Evolutionary conservation across 2,329 filamentous ascomycete species (phyloP).

Genomic region (Aspergillus sp.): DNA sequence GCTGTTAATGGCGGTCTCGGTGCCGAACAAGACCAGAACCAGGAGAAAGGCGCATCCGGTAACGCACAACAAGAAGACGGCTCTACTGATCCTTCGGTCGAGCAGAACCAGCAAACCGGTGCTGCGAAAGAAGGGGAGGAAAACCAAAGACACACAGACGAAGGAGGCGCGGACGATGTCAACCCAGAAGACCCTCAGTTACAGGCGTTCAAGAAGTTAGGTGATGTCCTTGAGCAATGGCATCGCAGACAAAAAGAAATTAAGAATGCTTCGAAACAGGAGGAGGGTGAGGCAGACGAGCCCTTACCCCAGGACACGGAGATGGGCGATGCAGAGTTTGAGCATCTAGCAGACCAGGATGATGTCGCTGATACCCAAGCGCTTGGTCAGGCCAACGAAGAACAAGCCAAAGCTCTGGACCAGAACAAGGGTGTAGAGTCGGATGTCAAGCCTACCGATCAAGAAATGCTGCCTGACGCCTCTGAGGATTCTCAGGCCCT

Average conservation of each 20-base stretch:
- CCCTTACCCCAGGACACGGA: conserved; percentile 64
- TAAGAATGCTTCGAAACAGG: conserved; percentile 56
- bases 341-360: conserved; percentile 85
- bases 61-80: conserved; percentile 44
- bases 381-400: conserved; percentile 81
- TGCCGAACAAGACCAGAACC: conserved; percentile 41
- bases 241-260: conserved; percentile 87
- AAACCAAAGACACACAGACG: conserved; percentile 35
- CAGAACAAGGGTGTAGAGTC: conserved; percentile 83
- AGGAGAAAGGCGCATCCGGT: conserved; percentile 48
- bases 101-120: conserved; percentile 46
- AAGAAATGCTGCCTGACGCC: conserved; percentile 57
- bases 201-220: conserved; percentile 89
- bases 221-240: conserved; percentile 89
- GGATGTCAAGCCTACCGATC: conserved; percentile 56
- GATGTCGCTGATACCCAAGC: conserved; percentile 84
- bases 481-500: conserved; percentile 39
- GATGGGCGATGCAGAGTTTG: conserved; percentile 79
- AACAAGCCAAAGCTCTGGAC: conserved; percentile 82
- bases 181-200: conserved; percentile 44
- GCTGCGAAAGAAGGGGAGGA: conserved; percentile 43
- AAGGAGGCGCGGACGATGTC: conserved; percentile 37
- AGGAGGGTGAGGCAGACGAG: conserved; percentile 49
- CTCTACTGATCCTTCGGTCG: conserved; percentile 47
- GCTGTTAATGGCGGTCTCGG: conserved; percentile 40